Conservation (phyloP, 768 basidiomycete genomes). For the Hemileccinum impolitum region DNA sequence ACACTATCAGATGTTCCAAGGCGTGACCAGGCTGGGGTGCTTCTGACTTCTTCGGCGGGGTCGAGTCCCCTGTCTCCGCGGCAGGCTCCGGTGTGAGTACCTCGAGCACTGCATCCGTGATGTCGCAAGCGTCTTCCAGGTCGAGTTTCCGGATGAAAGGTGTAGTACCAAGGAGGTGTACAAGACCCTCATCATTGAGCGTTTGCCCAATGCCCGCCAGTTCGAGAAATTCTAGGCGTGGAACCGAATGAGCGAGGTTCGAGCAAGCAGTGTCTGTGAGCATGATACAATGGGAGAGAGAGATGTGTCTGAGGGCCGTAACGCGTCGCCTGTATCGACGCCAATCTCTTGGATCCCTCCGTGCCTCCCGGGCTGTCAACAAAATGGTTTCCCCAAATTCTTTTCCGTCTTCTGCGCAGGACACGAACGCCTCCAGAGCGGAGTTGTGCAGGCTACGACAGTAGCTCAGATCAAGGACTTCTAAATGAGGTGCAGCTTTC, state of each 20-base stretch:
- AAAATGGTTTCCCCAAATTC: slow-evolving; percentile 40
- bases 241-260: slow-evolving; percentile 66
- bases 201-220: slow-evolving; percentile 70
- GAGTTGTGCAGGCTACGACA: slow-evolving; percentile 70
- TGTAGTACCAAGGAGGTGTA: slow-evolving; percentile 64
- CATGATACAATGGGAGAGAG: slow-evolving; percentile 63
- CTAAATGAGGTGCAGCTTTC: slow-evolving; percentile 64
- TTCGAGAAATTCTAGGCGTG: slow-evolving; percentile 74
- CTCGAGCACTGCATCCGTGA: slow-evolving; percentile 70
- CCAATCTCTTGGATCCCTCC: slow-evolving; percentile 52
- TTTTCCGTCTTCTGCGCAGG: slow-evolving; percentile 37
- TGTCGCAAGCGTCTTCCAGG: slow-evolving; percentile 76
- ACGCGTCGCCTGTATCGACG: slow-evolving; percentile 54
- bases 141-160: slow-evolving; percentile 74
- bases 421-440: slow-evolving; percentile 68
- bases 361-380: slow-evolving; percentile 61
- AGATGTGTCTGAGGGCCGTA: slow-evolving; percentile 70
- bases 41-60: slow-evolving; percentile 9
- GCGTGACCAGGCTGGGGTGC: slow-evolving; percentile 56
- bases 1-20: slow-evolving; percentile 70
- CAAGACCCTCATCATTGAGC: slow-evolving; percentile 69
- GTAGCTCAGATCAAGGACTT: slow-evolving; percentile 80
- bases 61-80: slow-evolving; percentile 4
- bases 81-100: slow-evolving; percentile 50
- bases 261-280: slow-evolving; percentile 76